Base-by-base conservation (phyloP, 768 basidiomycete genomes). In the Scleroderma citrinum region DNA sequence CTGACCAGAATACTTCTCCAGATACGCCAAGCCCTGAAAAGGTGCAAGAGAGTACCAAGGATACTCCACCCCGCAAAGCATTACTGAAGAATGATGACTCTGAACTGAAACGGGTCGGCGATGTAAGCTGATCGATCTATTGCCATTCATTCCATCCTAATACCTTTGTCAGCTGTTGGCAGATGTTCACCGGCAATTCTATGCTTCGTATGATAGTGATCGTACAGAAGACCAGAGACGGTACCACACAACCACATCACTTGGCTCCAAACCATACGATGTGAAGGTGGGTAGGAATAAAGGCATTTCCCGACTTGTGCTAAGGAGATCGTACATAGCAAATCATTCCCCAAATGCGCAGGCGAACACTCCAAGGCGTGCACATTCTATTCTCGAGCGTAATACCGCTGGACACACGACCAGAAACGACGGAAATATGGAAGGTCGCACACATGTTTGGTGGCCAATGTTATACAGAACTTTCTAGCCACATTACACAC, bases 311-410 rank as follows among this genome's bases (percentile, higher is more conserved):
- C n/a, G 16, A 35, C 20, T 31, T 30, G 49, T 40, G 10, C 46
- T 49, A 17, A 50, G 34, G 26, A 19, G 20, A 17, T 20, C 20
- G 46, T 45, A 20, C 41, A 7, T 58, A 97, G 94, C 69, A 66
- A 46, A 96, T 99, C 55, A 94, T 98, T 45, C 90, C 91, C 13
- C 71, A 74, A 47, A 76, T 95, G 66, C 85, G 95, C 46, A 62
- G 73, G 20, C 77, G 81, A 56, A 85, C 90, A 0, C 75, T 98
- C n/a, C 75, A 76, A 31, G 89, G 87, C 24, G 76, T 85, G 24
- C 81, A 87, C 59, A 78, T 99, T 29, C 74, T 95, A 31, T 98
- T 99, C 68, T 97, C 95, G 1, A 91, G 93, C 49, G 82, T 99
- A 35, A 93, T 98, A 48, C 93, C 95, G 4, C 77, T 94, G n/a